Evolutionary conservation across 2,329 filamentous ascomycete species (phyloP).

Genomic region (Hirsutella minnesotensis): DNA sequence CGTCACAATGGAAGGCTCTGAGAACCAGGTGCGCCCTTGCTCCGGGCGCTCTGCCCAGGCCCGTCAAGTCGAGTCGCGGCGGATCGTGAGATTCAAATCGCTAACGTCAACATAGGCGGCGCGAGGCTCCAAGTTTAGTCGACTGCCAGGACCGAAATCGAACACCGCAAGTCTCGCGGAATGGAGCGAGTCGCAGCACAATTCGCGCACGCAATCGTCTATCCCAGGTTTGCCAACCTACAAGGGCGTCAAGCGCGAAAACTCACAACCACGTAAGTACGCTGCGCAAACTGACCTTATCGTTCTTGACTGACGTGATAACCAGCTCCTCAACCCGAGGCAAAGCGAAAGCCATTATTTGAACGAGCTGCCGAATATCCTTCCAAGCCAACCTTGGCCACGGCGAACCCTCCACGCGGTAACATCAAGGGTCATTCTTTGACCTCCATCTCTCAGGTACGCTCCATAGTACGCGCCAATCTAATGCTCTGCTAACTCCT

Average conservation of each 20-base stretch:
- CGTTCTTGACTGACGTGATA: neutral
- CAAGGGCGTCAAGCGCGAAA: conserved; percentile 39
- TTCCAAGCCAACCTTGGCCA: conserved; percentile 12
- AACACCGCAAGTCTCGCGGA: conserved; percentile 31
- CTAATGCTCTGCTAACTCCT: neutral
- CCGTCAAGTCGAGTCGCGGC: neutral
- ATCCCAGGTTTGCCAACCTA: conserved; percentile 25
- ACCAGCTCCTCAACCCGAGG: conserved; percentile 39
- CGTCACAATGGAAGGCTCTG: conserved; percentile 19
- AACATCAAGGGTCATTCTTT: conserved; percentile 33
- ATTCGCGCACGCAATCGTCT: conserved; percentile 35
- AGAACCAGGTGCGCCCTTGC: conserved; percentile 16
- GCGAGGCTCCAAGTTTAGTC: conserved; percentile 19
- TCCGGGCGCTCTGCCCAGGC: too few relatives aligned
- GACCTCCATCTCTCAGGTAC: conserved; percentile 16
- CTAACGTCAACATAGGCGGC: conserved; percentile 10
- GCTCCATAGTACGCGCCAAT: neutral
- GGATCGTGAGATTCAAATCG: neutral
- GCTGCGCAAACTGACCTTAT: neutral
- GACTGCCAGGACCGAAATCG: conserved; percentile 17
- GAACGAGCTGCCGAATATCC: conserved; percentile 43
- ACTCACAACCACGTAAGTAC: conserved; percentile 28
- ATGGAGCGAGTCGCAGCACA: conserved; percentile 49
- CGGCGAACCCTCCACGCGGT: conserved; percentile 22
- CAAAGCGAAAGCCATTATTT: conserved; percentile 48